Conservation (phyloP, 768 basidiomycete genomes). For the Tremella mesenterica region DNA sequence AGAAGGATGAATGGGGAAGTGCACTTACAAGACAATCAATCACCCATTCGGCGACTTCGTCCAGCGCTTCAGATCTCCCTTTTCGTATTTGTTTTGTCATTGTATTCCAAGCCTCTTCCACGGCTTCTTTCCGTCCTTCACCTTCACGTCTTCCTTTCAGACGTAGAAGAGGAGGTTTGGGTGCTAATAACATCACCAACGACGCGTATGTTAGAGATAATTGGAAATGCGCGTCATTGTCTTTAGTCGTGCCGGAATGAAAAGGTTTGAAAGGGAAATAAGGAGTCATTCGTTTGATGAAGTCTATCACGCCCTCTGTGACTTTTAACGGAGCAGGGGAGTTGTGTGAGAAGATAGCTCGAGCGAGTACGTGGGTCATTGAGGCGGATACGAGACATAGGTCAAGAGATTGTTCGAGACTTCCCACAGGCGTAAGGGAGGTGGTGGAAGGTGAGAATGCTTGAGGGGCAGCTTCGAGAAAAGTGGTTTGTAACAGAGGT, state of each 20-base stretch:
- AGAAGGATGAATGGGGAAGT: neutral
- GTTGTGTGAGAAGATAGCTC: conserved; percentile 13
- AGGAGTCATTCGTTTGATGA: conserved; percentile 65
- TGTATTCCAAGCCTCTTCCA: conserved; percentile 27
- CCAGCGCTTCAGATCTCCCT: conserved; percentile 24
- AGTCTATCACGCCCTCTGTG: conserved; percentile 20
- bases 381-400: conserved; percentile 35
- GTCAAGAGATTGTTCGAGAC: conserved; percentile 23
- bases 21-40: conserved; percentile 35
- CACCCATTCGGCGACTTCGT: conserved; percentile 43
- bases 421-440: conserved; percentile 1
- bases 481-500: conserved; percentile 67
- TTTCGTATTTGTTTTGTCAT: conserved; percentile 25
- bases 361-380: conserved; percentile 26
- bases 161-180: conserved; percentile 15
- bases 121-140: conserved; percentile 11
- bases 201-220: conserved; percentile 38
- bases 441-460: conserved; percentile 59
- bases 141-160: conserved; percentile 1
- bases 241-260: neutral
- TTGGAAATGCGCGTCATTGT: conserved; percentile 21
- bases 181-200: conserved; percentile 37
- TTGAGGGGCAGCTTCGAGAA: conserved; percentile 75
- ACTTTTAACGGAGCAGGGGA: conserved; percentile 11
- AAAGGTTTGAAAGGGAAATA: conserved; percentile 67